phyloP scores from a whole-genome alignment of 192 early-diverging fungal species.

The Coemansia reversa region DNA sequence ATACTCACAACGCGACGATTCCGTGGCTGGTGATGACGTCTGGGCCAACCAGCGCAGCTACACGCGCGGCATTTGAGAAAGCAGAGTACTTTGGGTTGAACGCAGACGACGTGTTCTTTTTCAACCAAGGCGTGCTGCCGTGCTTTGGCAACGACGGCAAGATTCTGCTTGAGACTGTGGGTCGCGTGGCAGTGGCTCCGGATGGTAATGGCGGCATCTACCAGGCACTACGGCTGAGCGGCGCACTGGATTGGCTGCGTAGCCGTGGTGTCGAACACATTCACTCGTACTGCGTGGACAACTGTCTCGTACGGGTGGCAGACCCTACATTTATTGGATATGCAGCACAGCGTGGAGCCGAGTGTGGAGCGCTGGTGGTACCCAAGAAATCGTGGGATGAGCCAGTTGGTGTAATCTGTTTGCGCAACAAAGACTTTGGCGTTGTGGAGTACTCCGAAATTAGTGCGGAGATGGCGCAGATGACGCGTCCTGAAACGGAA shows the following conservation, averaged over 20 bases:
- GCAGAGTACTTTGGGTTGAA: conserved; percentile 87
- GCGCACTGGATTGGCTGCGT: conserved; percentile 77
- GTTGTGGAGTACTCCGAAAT: conserved; percentile 99
- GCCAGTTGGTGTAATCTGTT: conserved; percentile 93
- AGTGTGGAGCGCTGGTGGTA: conserved; percentile 94
- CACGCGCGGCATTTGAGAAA: conserved; percentile 75
- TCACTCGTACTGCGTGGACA: conserved; percentile 97
- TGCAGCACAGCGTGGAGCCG: conserved; percentile 81
- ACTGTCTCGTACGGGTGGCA: conserved; percentile 94
- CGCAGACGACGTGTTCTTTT: conserved; percentile 85
- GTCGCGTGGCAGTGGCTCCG: conserved; percentile 75
- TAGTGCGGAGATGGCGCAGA: conserved; percentile 66
- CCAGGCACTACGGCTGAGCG: conserved; percentile 81
- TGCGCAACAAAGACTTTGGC: conserved; percentile 74
- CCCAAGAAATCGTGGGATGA: conserved; percentile 85
- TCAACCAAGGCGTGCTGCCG: conserved; percentile 94
- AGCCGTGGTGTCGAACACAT: conserved; percentile 81
- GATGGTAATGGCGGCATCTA: conserved; percentile 97
- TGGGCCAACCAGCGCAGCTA: conserved; percentile 83
- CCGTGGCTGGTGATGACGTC: conserved; percentile 99
- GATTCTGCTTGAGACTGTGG: conserved; percentile 84
- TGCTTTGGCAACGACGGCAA: conserved; percentile 92
- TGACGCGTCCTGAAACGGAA: conserved; percentile 57
- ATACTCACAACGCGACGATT: conserved; percentile 59
- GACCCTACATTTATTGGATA: conserved; percentile 97